phyloP scores from a whole-genome alignment of 2,329 filamentous ascomycete species.

The Diplodia mutila region DNA sequence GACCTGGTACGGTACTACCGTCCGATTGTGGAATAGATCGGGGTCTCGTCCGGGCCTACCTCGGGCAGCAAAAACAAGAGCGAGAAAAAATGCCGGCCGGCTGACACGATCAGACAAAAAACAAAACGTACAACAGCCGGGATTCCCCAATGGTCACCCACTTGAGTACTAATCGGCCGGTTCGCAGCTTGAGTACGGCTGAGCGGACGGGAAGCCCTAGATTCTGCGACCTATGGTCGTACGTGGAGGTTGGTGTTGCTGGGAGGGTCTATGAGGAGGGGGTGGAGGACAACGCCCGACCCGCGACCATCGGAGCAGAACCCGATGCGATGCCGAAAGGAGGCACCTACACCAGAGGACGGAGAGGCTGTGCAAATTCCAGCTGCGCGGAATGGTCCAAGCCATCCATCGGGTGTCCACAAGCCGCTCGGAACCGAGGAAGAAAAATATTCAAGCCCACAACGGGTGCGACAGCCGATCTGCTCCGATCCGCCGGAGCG shows the following conservation, averaged over 20 bases:
- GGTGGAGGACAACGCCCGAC: too few species aligned
- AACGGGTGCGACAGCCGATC: background rate
- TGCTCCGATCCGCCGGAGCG: background rate
- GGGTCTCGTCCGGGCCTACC: background rate
- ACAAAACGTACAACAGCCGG: conserved; percentile 28
- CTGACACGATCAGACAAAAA: background rate
- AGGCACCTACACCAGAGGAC: background rate
- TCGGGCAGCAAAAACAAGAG: background rate
- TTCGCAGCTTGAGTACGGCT: conserved; percentile 20
- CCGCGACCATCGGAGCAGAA: background rate
- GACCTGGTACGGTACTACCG: too few species aligned
- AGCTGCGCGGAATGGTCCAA: background rate
- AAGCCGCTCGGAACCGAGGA: background rate
- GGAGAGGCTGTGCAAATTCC: background rate
- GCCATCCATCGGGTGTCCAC: background rate
- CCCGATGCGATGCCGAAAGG: too few species aligned
- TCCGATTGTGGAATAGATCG: background rate
- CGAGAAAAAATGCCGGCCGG: background rate
- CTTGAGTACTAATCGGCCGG: conserved; percentile 27
- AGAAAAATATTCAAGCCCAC: background rate
- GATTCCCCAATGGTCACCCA: conserved; percentile 28
- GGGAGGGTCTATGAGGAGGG: background rate
- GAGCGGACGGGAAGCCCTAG: conserved; percentile 4
- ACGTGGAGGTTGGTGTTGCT: conserved; percentile 1
- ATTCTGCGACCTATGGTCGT: conserved; percentile 26